Evolutionary conservation across 2,329 filamentous ascomycete genomes (phyloP), one percentile per base, ranked within the genome.

Genomic region (Fusarium beomiforme): DNA sequence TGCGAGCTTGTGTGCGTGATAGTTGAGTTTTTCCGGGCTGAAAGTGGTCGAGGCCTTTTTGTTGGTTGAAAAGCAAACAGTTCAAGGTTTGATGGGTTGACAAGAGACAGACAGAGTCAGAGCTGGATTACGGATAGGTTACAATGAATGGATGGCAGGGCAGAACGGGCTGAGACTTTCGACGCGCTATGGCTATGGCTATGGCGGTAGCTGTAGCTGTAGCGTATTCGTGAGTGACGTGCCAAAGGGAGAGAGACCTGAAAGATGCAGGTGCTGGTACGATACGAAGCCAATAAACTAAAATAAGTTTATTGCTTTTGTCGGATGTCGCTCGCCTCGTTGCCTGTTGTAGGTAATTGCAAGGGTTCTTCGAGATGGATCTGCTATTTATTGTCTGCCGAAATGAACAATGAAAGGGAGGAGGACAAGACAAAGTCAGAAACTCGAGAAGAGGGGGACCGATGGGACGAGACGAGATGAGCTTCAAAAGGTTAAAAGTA

Each of bases 111-210:
- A 26, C 24, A 51, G 13, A 26, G 51, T 34, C 23, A 59, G 29
- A 44, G 26, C 31, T 53, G 23, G 63, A 57, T 56, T 63, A 26
- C 34, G 26, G 39, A 64, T 53, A 46, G 34, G 33, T 53, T 51
- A 46, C 47, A 50, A 47, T 33, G 55, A 55, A 58, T 47, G 44
- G 26, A 42, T 21, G n/a, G 36, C 21, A 59, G 44, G 46, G 46
- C 61, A 70, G 66, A 61, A 70, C 62, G 55, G 66, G 55, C 61
- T 72, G 66, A 72, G 66, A 73, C 58, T 57, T 49, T 64, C 39
- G 33, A 39, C 64, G 65, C 70, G 58, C 57, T 60, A 64, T 59
- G 50, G 66, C 56, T 70, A 59, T 54, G 51, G 56, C 33, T 29
- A 29, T 29, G 26, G 58, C 57, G 58, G 61, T 59, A 43, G 66